Base-by-base conservation (phyloP, 2,329 filamentous ascomycete species). In the Aspergillus eucalypticola region DNA sequence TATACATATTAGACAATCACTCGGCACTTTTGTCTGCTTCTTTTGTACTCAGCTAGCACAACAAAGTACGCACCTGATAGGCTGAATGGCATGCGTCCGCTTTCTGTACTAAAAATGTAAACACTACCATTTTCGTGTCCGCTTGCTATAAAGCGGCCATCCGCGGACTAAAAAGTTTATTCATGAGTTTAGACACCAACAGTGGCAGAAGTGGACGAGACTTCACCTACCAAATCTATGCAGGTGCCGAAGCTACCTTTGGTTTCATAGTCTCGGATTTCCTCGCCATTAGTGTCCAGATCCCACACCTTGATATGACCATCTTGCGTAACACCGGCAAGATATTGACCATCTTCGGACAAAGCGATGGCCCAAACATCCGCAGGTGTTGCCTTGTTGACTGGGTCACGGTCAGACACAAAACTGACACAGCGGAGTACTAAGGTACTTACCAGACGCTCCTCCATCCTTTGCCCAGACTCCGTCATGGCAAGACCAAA, bases 81-180 rank as follows among this genome's bases (percentile, higher is more conserved):
- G 7, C 92, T 95, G 76, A 96, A 94, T 11, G 91, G 82, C 68
- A 99, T 86, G 56, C 91, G 86, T 3, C 91, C 91, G 0, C 90
- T 92, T 67, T 92, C 89, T 70, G 96, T 98, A 80, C 92, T 93
- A 83, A 98, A 99, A 63, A 99, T 87, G 78, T 97, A 97, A 64
- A 98, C 86, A 11, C 88, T 88, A 15, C 95, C 95, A 70, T 90
- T 96, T 74, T 96, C 90, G 77, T 99, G 94, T 0, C 95, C 95
- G 55, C 90, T 96, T 3, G 93, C 94, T 29, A 93, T 96, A 75
- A 92, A 90, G 64, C 86, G 88, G 56, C 93, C 94, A 75, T 99
- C 90, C 19, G 80, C 73, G 61, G 85, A 88, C 84, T 86, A 35
- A 13, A 35, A 35, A 13, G 35, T 41, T 53, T 11, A 42, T n/a